These are phyloP conservation scores for Penicillium sp. DNA, from an alignment of 2,329 filamentous ascomycete species.

Conservation along the genomic window DNA sequence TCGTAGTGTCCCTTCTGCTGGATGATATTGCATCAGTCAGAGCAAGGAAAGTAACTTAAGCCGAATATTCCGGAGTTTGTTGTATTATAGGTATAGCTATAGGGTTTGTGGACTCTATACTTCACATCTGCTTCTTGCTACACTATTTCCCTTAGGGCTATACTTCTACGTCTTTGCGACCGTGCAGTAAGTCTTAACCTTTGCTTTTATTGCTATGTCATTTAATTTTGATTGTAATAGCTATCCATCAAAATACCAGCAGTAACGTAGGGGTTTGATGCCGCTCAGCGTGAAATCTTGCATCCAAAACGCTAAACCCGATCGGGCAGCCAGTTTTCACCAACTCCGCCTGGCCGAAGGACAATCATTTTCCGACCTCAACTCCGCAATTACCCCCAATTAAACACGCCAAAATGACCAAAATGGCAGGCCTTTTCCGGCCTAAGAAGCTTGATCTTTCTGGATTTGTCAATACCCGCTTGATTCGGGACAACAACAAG, in stretches of 20 bases:
- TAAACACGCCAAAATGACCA: constrained; percentile 22
- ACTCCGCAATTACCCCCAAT: constrained; percentile 4
- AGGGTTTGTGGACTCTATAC: neutral
- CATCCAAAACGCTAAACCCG: constrained; percentile 25
- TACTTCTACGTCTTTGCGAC: neutral
- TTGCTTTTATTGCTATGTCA: too few species aligned
- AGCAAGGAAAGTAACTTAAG: neutral
- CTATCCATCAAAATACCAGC: neutral
- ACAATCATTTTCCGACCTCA: constrained; percentile 16
- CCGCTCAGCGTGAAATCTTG: constrained; percentile 8
- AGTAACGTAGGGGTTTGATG: neutral
- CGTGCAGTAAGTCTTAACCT: neutral
- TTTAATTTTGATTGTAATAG: neutral
- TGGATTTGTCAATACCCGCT: constrained; percentile 80
- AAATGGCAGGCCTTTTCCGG: constrained; percentile 71
- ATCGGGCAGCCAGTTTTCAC: constrained; percentile 26
- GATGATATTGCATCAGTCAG: neutral
- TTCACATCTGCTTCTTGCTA: neutral
- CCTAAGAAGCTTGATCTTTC: constrained; percentile 87
- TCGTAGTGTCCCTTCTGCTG: neutral
- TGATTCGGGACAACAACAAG: constrained; percentile 95
- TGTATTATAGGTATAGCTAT: neutral
- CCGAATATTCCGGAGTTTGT: neutral
- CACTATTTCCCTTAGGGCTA: neutral
- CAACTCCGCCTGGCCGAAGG: constrained; percentile 25